Percentiles rank a stretch among this genome's conserved stretches.
These are phyloP conservation scores for Cyphellophora europaea DNA, from an alignment of 2,329 filamentous ascomycete genomes.

Conservation along the genomic window DNA sequence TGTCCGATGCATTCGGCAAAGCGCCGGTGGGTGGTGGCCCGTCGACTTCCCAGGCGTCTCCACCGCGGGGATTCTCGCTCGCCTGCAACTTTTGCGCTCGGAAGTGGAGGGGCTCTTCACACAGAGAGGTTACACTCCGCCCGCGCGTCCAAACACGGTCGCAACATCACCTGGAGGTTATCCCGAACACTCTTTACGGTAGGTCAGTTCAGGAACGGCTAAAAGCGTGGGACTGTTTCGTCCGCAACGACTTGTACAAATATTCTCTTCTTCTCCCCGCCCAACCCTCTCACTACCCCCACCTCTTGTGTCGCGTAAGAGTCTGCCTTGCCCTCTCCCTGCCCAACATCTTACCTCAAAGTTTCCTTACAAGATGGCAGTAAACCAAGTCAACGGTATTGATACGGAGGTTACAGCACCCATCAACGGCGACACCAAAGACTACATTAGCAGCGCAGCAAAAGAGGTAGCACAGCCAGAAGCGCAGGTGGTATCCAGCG, in stretches of 20 bases:
- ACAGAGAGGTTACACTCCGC: neutral
- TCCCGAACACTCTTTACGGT: too few relatives aligned
- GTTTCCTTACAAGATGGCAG: too few relatives aligned
- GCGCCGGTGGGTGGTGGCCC: neutral
- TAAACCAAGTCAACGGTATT: neutral
- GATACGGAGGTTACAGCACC: neutral
- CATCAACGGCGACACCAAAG: constrained; percentile 1
- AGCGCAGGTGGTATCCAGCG: too few relatives aligned
- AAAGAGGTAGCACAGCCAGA: neutral
- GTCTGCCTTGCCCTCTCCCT: neutral
- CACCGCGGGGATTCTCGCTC: constrained; percentile 1
- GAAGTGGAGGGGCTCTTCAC: neutral
- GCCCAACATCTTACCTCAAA: neutral
- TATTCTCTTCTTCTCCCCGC: neutral
- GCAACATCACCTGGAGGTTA: neutral
- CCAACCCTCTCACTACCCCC: neutral
- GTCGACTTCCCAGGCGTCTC: neutral
- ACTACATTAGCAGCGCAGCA: neutral
- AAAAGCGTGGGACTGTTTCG: neutral
- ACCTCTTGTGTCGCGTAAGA: neutral
- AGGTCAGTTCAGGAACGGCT: neutral
- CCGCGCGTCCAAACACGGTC: neutral
- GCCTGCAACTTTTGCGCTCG: neutral
- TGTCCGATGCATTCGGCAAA: neutral
- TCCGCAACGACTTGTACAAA: neutral